A percentile compares a stretch with the other conserved stretches of the same genome.
phyloP scores from a whole-genome alignment of 495 filamentous ascomycete genomes.

The Hyaloscypha bicolor region DNA sequence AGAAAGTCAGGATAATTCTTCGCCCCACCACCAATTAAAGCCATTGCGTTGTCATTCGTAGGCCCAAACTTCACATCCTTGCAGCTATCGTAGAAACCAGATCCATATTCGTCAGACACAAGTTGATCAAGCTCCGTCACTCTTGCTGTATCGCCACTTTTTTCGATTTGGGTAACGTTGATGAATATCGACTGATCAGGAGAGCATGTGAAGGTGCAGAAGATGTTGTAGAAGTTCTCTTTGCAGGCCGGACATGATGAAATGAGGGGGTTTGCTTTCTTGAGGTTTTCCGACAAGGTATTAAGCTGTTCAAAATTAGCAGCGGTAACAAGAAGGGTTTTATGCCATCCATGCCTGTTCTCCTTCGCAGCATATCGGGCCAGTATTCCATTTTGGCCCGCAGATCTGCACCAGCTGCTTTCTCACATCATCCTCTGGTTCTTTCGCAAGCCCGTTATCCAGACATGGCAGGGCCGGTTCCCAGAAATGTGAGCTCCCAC shows the following conservation, averaged over 20 bases:
- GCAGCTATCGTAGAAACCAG: constrained; percentile 93
- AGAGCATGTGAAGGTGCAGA: constrained; percentile 97
- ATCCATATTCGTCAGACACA: constrained; percentile 83
- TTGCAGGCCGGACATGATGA: constrained; percentile 93
- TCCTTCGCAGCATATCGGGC: constrained; percentile 79
- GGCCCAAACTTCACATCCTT: constrained; percentile 98
- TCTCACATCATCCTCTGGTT: constrained; percentile 68
- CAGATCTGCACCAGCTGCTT: constrained; percentile 83
- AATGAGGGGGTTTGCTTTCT: constrained; percentile 86
- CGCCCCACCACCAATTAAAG: constrained; percentile 92
- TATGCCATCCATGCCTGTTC: constrained; percentile 63
- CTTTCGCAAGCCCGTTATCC: constrained; percentile 83
- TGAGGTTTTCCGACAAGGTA: constrained; percentile 75
- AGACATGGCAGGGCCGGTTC: constrained; percentile 85
- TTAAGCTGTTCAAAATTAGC: constrained; percentile 57
- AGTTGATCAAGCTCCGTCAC: constrained; percentile 91
- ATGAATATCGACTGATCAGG: constrained; percentile 94
- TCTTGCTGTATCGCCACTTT: constrained; percentile 65
- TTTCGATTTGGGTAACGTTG: constrained; percentile 80
- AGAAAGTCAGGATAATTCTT: constrained; percentile 85
- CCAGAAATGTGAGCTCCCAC: constrained; percentile 86
- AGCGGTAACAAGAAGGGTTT: not conserved
- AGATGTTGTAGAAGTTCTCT: constrained; percentile 96
- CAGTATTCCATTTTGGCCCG: constrained; percentile 79
- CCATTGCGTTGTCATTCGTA: constrained; percentile 88